Evolutionary conservation across 371 early-diverging fungal species (phyloP).

Genomic region (Blakeslea trispora): DNA sequence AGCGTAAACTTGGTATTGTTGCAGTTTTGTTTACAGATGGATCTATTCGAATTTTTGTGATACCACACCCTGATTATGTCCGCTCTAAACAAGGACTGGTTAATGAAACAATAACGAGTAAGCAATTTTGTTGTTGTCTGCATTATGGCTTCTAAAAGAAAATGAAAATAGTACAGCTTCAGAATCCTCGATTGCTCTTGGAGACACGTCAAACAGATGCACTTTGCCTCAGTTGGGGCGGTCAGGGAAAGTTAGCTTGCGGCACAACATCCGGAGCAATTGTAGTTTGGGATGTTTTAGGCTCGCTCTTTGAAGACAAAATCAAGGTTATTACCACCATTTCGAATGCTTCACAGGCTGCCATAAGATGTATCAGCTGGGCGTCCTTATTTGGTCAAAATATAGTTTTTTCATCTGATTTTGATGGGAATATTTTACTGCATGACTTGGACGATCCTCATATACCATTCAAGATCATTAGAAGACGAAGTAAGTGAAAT

Average conservation of each 20-base stretch:
- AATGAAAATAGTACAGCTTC: conserved; percentile 23
- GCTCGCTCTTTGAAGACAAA: conserved; percentile 16
- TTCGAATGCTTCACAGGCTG: background rate
- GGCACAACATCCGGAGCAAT: conserved; percentile 33
- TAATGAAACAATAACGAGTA: background rate
- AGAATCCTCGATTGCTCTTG: conserved; percentile 19
- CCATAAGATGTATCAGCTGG: conserved; percentile 17
- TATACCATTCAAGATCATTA: conserved; percentile 1
- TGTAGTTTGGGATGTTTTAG: conserved; percentile 27
- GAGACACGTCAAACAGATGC: conserved; percentile 10
- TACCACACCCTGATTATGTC: conserved; percentile 58
- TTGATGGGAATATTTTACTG: conserved; percentile 3
- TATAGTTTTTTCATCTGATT: conserved; percentile 9
- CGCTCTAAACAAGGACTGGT: background rate
- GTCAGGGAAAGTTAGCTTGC: conserved; percentile 24
- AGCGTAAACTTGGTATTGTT: conserved; percentile 54
- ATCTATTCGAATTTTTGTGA: conserved; percentile 46
- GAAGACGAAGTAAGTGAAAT: conserved; percentile 11
- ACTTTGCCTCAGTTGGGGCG: conserved; percentile 32
- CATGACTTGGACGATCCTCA: conserved; percentile 23
- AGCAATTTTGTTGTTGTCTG: background rate
- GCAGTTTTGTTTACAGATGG: conserved; percentile 61
- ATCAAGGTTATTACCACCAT: conserved; percentile 11
- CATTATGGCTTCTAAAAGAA: no score
- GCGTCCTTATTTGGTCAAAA: background rate